These are phyloP conservation scores for Colletotrichum coccodes DNA, from an alignment of 2,329 filamentous ascomycete genomes.

Conservation along the genomic window DNA sequence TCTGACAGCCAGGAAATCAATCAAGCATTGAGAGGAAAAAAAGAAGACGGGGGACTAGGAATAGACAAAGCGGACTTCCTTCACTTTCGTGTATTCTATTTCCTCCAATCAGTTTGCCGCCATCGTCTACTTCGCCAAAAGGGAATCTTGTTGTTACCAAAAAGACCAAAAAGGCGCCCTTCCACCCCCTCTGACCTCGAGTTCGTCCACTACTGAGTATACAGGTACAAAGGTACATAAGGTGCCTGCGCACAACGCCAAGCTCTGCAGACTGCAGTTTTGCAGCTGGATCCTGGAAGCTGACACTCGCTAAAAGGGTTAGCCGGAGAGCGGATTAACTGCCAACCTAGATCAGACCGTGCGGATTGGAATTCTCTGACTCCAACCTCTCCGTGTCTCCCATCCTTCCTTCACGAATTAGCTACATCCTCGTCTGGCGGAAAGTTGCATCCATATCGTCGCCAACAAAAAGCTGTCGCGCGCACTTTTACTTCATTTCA, in stretches of 20 bases:
- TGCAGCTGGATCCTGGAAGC: constrained; percentile 30
- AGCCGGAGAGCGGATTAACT: constrained; percentile 35
- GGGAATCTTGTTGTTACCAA: background rate
- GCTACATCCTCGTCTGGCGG: constrained; percentile 3
- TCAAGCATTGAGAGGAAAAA: background rate
- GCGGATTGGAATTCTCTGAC: constrained; percentile 39
- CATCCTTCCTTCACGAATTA: constrained; percentile 17
- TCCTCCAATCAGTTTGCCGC: background rate
- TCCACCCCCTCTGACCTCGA: background rate
- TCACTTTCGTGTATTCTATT: background rate
- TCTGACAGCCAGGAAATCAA: background rate
- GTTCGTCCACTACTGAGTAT: background rate
- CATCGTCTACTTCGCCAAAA: background rate
- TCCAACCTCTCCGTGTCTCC: constrained; percentile 35
- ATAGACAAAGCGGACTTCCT: constrained; percentile 2
- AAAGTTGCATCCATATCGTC: constrained; percentile 17
- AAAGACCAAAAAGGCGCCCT: background rate
- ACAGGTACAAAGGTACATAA: background rate
- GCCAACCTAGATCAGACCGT: constrained; percentile 37
- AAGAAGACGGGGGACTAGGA: background rate
- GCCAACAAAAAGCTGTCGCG: constrained; percentile 25
- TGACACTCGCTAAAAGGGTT: constrained; percentile 27
- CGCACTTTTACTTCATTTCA: constrained; percentile 35
- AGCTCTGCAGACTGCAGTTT: constrained; percentile 1
- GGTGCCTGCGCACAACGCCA: constrained; percentile 12